Evolutionary conservation across 371 early-diverging fungal species (phyloP).

Genomic region (Aphelidium insulamus): DNA sequence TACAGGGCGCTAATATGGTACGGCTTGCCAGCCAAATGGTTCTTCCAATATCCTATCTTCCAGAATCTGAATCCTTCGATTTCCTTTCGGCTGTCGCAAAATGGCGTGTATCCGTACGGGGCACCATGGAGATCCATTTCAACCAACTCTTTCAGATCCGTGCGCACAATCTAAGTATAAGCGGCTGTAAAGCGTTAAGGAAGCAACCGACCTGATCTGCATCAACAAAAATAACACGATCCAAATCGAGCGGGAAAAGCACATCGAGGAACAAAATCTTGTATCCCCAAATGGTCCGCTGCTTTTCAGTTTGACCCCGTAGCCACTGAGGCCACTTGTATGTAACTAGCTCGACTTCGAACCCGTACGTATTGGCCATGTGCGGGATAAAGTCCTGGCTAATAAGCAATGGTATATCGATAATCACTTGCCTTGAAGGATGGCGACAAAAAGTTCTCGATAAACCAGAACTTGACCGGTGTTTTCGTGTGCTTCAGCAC

Average conservation of each 20-base stretch:
- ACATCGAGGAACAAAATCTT: conserved; percentile 93
- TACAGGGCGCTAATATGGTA: conserved; percentile 90
- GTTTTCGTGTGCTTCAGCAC: conserved; percentile 66
- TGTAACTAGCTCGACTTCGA: conserved; percentile 78
- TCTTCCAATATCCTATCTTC: conserved; percentile 86
- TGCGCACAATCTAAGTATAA: conserved; percentile 49
- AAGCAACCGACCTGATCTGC: conserved; percentile 53
- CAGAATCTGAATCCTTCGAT: conserved; percentile 93
- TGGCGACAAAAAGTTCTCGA: conserved; percentile 87
- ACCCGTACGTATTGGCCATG: conserved; percentile 52
- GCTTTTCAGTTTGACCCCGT: conserved; percentile 69
- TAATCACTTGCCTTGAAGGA: conserved; percentile 43
- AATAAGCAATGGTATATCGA: neutral
- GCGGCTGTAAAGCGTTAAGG: neutral
- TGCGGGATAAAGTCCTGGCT: conserved; percentile 59
- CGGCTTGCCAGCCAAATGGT: conserved; percentile 61
- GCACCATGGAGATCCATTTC: conserved; percentile 76
- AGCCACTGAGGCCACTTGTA: conserved; percentile 97
- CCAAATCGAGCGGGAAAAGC: conserved; percentile 74
- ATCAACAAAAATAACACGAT: conserved; percentile 91
- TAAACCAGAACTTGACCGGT: conserved; percentile 88
- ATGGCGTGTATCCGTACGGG: conserved; percentile 87
- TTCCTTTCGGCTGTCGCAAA: conserved; percentile 72
- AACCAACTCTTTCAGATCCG: conserved; percentile 71
- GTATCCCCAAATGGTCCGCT: conserved; percentile 92